Conservation (phyloP, 768 basidiomycete genomes). For the Porpolomopsis calyptriformis region DNA sequence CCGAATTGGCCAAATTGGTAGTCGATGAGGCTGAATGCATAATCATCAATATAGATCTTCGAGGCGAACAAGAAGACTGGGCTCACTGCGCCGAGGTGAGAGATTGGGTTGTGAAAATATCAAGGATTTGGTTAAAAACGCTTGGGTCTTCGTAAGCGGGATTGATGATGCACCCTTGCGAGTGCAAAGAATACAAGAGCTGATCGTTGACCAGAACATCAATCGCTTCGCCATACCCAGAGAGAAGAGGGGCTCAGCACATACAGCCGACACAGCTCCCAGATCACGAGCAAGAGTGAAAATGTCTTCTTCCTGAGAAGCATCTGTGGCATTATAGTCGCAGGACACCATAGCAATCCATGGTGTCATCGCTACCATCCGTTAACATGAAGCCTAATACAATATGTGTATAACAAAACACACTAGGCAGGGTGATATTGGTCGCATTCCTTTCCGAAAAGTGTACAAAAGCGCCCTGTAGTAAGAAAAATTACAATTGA, state of each 20-base stretch:
- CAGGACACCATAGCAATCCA: slow-evolving; percentile 89
- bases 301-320: slow-evolving; percentile 54
- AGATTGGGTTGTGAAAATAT: slow-evolving; percentile 69
- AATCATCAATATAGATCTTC: background rate
- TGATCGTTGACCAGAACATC: slow-evolving; percentile 18
- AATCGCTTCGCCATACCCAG: background rate
- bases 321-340: slow-evolving; percentile 62
- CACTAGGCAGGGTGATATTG: slow-evolving; percentile 39
- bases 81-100: slow-evolving; percentile 36
- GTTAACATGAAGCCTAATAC: slow-evolving; percentile 7
- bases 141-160: slow-evolving; percentile 52
- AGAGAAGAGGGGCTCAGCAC: slow-evolving; percentile 15
- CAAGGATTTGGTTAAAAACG: slow-evolving; percentile 61
- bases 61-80: background rate
- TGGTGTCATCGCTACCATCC: slow-evolving; percentile 52
- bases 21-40: slow-evolving; percentile 28
- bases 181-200: slow-evolving; percentile 70
- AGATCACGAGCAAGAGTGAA: slow-evolving; percentile 71
- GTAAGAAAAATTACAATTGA: slow-evolving; percentile 1
- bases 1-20: slow-evolving; percentile 52
- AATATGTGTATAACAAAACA: too few relatives aligned
- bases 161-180: slow-evolving; percentile 68
- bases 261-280: slow-evolving; percentile 73
- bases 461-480: slow-evolving; percentile 72
- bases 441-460: slow-evolving; percentile 56